phyloP scores from a whole-genome alignment of 257 asterid species.

The Thymus mandschuricus region DNA sequence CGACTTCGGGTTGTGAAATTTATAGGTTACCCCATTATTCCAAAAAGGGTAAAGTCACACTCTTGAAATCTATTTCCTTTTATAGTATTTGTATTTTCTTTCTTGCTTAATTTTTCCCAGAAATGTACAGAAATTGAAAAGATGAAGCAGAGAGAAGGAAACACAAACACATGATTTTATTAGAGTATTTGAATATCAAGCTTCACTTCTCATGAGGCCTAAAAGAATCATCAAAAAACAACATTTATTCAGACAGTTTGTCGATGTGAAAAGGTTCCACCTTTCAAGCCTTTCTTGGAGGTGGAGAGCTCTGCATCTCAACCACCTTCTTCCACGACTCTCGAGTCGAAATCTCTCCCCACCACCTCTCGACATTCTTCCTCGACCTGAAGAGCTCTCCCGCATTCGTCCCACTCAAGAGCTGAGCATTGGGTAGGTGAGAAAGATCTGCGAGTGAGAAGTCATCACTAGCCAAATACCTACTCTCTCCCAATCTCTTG shows the following conservation, averaged over 20 bases:
- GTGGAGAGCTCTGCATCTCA: conserved; percentile 60
- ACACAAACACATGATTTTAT: neutral
- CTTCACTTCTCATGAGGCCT: neutral
- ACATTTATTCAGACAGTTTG: neutral
- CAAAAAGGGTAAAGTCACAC: no score
- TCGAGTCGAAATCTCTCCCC: conserved; percentile 70
- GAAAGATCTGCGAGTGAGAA: conserved; percentile 85
- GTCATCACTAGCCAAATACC: conserved; percentile 77
- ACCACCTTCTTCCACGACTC: conserved; percentile 83
- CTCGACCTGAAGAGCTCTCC: conserved; percentile 60
- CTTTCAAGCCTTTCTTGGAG: conserved; percentile 42
- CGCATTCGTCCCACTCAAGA: conserved; percentile 45
- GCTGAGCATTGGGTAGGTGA: conserved; percentile 69
- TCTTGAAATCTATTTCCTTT: no score
- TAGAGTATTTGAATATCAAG: neutral
- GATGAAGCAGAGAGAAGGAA: neutral
- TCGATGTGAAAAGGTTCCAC: neutral
- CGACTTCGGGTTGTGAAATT: neutral
- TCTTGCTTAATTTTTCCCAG: no score
- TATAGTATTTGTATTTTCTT: no score
- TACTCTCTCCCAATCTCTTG: conserved; percentile 65
- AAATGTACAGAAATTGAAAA: neutral
- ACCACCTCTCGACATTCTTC: conserved; percentile 83
- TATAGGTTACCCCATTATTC: no score
- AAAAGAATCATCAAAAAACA: neutral